A percentile compares a stretch with the other conserved stretches of the same genome.
Evolutionary conservation across 768 basidiomycete genomes (phyloP).

Genomic region (Cystofilobasidium capitatum): DNA sequence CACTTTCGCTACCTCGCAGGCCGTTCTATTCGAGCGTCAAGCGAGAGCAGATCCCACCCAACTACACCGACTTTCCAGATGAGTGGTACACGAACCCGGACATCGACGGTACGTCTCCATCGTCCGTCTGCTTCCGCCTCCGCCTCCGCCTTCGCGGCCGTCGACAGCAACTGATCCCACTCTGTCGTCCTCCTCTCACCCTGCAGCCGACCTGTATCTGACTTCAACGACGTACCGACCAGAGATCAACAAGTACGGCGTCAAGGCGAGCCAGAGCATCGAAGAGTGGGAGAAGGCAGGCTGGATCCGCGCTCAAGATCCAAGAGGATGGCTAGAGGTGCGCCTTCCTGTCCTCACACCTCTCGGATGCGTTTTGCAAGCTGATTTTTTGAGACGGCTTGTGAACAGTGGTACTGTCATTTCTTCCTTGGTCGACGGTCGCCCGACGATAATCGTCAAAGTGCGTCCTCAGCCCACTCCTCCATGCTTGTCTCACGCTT

Average conservation of each 20-base stretch:
- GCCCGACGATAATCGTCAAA: constrained; percentile 17
- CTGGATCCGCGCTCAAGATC: constrained; percentile 28
- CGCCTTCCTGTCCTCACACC: neutral
- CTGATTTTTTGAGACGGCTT: no score
- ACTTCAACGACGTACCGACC: constrained; percentile 22
- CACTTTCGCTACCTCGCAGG: neutral
- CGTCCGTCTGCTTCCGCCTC: neutral
- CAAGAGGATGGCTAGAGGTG: constrained; percentile 29
- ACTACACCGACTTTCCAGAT: neutral
- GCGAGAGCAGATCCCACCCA: neutral
- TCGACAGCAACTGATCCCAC: neutral
- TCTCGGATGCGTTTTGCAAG: neutral
- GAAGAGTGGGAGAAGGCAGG: constrained; percentile 30
- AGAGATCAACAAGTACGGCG: constrained; percentile 27
- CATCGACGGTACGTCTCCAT: constrained; percentile 9
- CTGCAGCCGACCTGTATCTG: constrained; percentile 4
- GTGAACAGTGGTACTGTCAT: constrained; percentile 31
- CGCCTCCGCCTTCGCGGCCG: neutral
- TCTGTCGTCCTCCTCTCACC: no score
- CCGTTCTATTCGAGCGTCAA: constrained; percentile 8
- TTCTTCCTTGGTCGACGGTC: constrained; percentile 28
- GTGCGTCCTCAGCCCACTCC: no score
- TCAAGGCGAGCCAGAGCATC: constrained; percentile 30
- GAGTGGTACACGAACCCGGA: constrained; percentile 18
- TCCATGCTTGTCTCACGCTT: no score